A percentile compares a stretch with the other conserved stretches of the same genome.
Conservation (phyloP, 352 stramenopile species). For the Phytophthora agathidicida region DNA sequence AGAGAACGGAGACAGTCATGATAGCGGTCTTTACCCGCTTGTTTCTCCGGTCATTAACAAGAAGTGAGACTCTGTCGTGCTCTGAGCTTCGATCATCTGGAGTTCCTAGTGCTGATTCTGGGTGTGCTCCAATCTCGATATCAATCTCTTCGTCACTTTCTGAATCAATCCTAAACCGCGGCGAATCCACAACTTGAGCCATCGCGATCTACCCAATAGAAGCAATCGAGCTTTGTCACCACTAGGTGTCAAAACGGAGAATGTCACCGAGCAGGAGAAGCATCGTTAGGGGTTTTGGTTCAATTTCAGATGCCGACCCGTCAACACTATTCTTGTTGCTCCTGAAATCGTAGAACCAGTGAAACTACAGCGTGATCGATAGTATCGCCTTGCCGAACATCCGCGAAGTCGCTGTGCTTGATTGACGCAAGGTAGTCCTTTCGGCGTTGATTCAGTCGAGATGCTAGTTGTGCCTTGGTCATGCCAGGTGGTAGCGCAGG, state of each 20-base stretch:
- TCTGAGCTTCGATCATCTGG: slow-evolving; percentile 17
- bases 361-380: slow-evolving; percentile 29
- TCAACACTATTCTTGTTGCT: slow-evolving; percentile 29
- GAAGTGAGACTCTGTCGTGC: slow-evolving; percentile 20
- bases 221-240: not conserved
- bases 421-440: slow-evolving; percentile 49
- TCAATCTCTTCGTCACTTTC: slow-evolving; percentile 39
- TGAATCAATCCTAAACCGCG: slow-evolving; percentile 20
- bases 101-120: not conserved
- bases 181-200: slow-evolving; percentile 31
- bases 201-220: slow-evolving; percentile 1
- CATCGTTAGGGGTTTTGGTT: not conserved
- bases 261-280: slow-evolving; percentile 3
- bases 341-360: slow-evolving; percentile 31
- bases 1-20: slow-evolving; percentile 23
- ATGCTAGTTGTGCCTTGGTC: slow-evolving; percentile 30
- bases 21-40: slow-evolving; percentile 13
- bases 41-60: slow-evolving; percentile 9
- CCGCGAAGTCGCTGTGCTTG: slow-evolving; percentile 20
- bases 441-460: slow-evolving; percentile 45
- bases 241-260: slow-evolving; percentile 14
- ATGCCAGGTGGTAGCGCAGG: not conserved
- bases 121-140: slow-evolving; percentile 29
- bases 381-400: slow-evolving; percentile 1
- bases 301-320: slow-evolving; percentile 14